Conservation (phyloP, 495 filamentous ascomycete species). For the Margaritispora aquatica region DNA sequence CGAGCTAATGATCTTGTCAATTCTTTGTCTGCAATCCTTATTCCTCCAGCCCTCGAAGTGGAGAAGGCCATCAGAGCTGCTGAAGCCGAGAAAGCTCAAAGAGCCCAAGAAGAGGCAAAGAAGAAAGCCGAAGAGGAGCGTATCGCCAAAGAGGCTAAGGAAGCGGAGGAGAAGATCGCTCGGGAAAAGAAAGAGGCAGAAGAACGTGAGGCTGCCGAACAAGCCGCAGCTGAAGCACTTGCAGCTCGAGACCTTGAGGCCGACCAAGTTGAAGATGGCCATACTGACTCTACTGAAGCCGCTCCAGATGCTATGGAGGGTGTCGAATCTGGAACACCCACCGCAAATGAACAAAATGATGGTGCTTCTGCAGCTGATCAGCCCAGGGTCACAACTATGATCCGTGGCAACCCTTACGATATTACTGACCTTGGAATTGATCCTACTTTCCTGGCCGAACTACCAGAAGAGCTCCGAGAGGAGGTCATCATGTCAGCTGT, state of each 20-base stretch:
- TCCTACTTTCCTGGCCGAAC: constrained; percentile 82
- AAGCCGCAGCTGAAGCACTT: constrained; percentile 38
- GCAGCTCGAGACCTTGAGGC: constrained; percentile 39
- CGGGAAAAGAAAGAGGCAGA: constrained; percentile 50
- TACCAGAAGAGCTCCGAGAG: constrained; percentile 91
- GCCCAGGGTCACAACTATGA: constrained; percentile 65
- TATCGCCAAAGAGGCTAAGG: constrained; percentile 47
- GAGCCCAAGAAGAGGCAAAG: constrained; percentile 61
- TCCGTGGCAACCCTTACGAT: constrained; percentile 79
- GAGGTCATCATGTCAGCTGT: constrained; percentile 89
- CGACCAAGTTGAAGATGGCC: constrained; percentile 26
- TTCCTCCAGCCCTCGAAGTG: constrained; percentile 81
- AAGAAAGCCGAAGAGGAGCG: constrained; percentile 48
- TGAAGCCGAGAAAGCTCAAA: constrained; percentile 47
- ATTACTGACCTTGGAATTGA: constrained; percentile 94
- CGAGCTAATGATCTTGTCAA: constrained; percentile 59
- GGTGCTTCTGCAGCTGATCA: constrained; percentile 26
- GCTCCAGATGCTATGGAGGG: constrained; percentile 76
- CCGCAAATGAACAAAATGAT: constrained; percentile 7
- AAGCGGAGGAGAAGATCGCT: constrained; percentile 53
- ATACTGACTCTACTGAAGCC: constrained; percentile 13
- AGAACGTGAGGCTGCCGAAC: constrained; percentile 47
- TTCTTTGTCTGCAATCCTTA: constrained; percentile 65
- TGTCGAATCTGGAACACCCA: constrained; percentile 36
- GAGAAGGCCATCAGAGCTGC: constrained; percentile 57